Base-by-base conservation (phyloP, 2,329 filamentous ascomycete genomes). In the Fusarium tuaranense region DNA sequence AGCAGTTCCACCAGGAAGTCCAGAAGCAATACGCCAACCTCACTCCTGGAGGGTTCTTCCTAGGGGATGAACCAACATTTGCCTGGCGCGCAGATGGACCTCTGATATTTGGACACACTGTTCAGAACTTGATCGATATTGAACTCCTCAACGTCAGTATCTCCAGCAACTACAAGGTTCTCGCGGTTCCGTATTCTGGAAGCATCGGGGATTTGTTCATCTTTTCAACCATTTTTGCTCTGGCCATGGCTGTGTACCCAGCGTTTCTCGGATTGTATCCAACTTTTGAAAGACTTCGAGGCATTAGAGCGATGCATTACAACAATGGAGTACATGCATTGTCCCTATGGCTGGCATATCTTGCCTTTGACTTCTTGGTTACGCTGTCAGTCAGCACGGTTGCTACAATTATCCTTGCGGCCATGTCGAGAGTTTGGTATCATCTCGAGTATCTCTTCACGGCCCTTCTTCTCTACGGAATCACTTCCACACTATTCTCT, bases 11-110 rank as follows among this genome's bases (percentile, higher is more conserved):
- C 1, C 7, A 32, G 0, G 48, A 64, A 30, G 34, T 64, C 0
- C 13, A 38, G 16, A 34, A 41, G 7, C 62, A 64, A 5, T 64
- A 95, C 97, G 73, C 38, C n/a, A 20, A 63, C 18, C 44, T 67
- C 14, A 62, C 36, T 6, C 59, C 65, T 0, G 65, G 65, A 34
- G 62, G 62, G 1, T 64, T 64, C 36, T 64, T 64, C n/a, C 34
- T 64, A 0, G 62, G 62, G 3, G 46, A 64, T 25, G 32, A 64
- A 13, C 62, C 65, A 0, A 67, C 59, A 1, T 63, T 67, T 39
- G 65, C 65, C 13, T 67, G 65, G 65, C 41, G 59, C 9, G 65
- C 65, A 2, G 32, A 67, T 63, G 65, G 57, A 5, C 59, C 65
- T 7, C 22, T 63, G 14, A 6, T 25, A 12, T 63, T 67, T 25